Evolutionary conservation across 257 asterid species (phyloP).

Genomic region (Vinca minor): DNA sequence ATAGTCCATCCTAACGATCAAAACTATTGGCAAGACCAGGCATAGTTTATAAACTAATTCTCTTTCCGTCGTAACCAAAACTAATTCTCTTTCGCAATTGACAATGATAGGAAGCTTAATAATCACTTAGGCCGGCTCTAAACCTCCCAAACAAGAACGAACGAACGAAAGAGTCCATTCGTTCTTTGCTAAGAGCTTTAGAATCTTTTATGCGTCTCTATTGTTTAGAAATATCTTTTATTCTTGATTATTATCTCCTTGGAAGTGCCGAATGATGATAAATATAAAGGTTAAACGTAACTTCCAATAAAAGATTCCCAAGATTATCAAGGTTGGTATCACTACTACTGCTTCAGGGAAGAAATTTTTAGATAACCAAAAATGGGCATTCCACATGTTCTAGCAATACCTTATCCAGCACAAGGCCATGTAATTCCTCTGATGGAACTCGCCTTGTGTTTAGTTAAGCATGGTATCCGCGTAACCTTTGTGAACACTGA

Average conservation of each 20-base stretch:
- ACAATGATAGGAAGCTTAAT: too few species aligned
- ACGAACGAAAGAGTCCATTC: neutral
- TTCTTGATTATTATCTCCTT: neutral
- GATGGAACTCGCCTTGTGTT: slow-evolving; percentile 44
- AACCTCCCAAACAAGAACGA: slow-evolving; percentile 18
- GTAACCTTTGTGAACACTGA: slow-evolving; percentile 50
- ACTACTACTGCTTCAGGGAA: too few species aligned
- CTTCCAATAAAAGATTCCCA: neutral
- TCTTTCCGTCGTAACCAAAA: too few species aligned
- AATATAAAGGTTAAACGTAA: neutral
- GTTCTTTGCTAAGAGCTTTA: too few species aligned
- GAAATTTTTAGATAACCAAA: neutral
- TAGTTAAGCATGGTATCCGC: slow-evolving; percentile 34
- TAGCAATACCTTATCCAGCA: slow-evolving; percentile 59
- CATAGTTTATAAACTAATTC: too few species aligned
- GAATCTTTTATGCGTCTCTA: too few species aligned
- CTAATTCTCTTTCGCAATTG: too few species aligned
- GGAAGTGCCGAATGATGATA: neutral
- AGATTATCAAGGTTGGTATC: too few species aligned
- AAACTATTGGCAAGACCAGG: too few species aligned
- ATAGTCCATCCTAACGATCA: too few species aligned
- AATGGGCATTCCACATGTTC: slow-evolving; percentile 48
- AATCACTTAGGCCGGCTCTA: too few species aligned
- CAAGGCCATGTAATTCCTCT: slow-evolving; percentile 73
- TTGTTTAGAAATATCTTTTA: too few species aligned